phyloP scores from a whole-genome alignment of 257 asterid species.

The Solanum chilense region DNA sequence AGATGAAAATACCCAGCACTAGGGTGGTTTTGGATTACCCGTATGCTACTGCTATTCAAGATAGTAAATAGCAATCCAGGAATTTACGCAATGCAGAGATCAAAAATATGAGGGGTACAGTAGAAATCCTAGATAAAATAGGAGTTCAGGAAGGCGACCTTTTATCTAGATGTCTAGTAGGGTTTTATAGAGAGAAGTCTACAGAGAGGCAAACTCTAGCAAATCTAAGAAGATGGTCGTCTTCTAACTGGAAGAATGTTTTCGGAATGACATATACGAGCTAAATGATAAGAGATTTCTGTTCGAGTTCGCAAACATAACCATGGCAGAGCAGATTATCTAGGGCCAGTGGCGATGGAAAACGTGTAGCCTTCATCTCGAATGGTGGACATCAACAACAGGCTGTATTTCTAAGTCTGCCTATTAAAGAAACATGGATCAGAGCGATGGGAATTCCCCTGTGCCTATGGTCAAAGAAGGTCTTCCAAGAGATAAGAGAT shows the following conservation, averaged over 20 bases:
- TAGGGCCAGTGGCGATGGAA: background rate
- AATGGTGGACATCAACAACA: background rate
- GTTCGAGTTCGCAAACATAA: background rate
- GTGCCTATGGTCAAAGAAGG: too few species aligned
- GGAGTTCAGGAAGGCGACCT: background rate
- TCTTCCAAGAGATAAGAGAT: too few species aligned
- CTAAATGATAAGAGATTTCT: background rate
- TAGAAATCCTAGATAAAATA: background rate
- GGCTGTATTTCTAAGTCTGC: background rate
- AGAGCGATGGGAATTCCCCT: background rate
- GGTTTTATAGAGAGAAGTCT: background rate
- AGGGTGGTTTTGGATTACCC: background rate
- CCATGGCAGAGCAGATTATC: background rate
- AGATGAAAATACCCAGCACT: too few species aligned
- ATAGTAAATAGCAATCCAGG: background rate
- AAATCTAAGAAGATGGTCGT: background rate
- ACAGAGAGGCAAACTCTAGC: background rate
- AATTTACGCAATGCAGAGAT: background rate
- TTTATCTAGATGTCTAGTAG: background rate
- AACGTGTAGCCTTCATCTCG: background rate
- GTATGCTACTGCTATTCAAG: background rate
- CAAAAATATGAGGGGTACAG: background rate
- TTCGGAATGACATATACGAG: background rate
- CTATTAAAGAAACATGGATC: background rate
- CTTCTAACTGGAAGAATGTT: background rate